phyloP scores from a whole-genome alignment of 1,139 yeast species.

The Protomyces inouyei region DNA sequence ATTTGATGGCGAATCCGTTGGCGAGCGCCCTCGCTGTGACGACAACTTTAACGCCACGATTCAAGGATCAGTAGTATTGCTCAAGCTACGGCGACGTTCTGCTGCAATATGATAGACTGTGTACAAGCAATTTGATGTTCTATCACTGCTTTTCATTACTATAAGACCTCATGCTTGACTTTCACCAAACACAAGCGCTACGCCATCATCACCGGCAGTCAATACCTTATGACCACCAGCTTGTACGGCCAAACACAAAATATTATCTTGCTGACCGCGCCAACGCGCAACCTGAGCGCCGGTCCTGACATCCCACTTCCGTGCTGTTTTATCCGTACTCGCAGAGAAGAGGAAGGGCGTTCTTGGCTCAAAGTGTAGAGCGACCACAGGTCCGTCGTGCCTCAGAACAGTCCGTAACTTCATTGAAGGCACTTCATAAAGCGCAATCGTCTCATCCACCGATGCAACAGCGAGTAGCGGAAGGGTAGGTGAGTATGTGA shows the following conservation, averaged over 20 bases:
- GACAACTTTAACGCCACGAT: slow-evolving; percentile 24
- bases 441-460: slow-evolving; percentile 76
- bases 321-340: slow-evolving; percentile 78
- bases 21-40: neutral
- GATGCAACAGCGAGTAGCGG: slow-evolving; percentile 87
- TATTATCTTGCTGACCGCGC: slow-evolving; percentile 90
- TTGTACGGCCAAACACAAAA: slow-evolving; percentile 68
- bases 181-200: slow-evolving; percentile 53
- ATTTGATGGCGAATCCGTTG: slow-evolving; percentile 3
- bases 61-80: neutral
- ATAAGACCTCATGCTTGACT: too few relatives aligned
- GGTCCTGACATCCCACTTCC: slow-evolving; percentile 84
- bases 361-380: slow-evolving; percentile 57
- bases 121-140: too few relatives aligned
- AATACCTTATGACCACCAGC: slow-evolving; percentile 65
- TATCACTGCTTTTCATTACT: too few relatives aligned
- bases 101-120: too few relatives aligned
- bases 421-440: slow-evolving; percentile 85
- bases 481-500: slow-evolving; percentile 46
- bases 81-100: neutral
- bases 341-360: slow-evolving; percentile 62
- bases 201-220: slow-evolving; percentile 99
- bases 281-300: slow-evolving; percentile 72
- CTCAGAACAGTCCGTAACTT: slow-evolving; percentile 66
- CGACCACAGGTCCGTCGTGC: slow-evolving; percentile 78